These are phyloP conservation scores for Aspergillus tubingensis DNA, from an alignment of 2,329 filamentous ascomycete species.

Conservation along the genomic window DNA sequence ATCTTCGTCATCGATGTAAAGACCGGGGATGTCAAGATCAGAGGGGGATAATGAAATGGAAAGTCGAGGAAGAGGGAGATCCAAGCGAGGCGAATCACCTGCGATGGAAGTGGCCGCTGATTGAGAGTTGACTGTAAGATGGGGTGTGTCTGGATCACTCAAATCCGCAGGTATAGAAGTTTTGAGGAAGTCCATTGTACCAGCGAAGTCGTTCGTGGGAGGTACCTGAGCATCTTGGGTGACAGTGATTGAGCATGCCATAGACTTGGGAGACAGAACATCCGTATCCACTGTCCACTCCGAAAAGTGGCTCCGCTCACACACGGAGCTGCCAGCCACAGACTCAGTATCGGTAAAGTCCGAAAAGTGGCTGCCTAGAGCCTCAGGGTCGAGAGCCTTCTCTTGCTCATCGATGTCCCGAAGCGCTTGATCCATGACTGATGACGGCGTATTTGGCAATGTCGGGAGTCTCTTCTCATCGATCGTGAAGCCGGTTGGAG, in stretches of 20 bases:
- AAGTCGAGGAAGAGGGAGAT: constrained; percentile 28
- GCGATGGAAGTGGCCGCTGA: constrained; percentile 32
- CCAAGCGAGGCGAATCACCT: constrained; percentile 29
- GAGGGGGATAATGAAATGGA: constrained; percentile 30
- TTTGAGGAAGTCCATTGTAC: constrained; percentile 26
- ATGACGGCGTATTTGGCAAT: constrained; percentile 50
- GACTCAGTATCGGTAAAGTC: constrained; percentile 41
- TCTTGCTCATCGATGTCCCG: constrained; percentile 37
- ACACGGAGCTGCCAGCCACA: constrained; percentile 28
- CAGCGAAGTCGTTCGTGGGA: constrained; percentile 22
- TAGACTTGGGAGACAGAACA: constrained; percentile 37
- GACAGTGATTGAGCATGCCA: constrained; percentile 39
- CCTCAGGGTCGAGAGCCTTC: constrained; percentile 34
- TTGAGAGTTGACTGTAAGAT: constrained; percentile 35
- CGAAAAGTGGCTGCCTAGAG: constrained; percentile 46
- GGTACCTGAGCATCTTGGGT: constrained; percentile 26
- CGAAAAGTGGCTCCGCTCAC: constrained; percentile 42
- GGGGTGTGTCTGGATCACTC: constrained; percentile 42
- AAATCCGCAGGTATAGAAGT: constrained; percentile 24
- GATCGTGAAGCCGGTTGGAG: constrained; percentile 30
- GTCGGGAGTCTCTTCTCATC: constrained; percentile 47
- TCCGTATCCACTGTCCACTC: constrained; percentile 45
- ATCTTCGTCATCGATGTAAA: constrained; percentile 36
- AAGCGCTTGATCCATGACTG: constrained; percentile 46
- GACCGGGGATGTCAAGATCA: constrained; percentile 32